Base-by-base conservation (phyloP, 352 stramenopile species). In the Halophytophthora polymorphica region DNA sequence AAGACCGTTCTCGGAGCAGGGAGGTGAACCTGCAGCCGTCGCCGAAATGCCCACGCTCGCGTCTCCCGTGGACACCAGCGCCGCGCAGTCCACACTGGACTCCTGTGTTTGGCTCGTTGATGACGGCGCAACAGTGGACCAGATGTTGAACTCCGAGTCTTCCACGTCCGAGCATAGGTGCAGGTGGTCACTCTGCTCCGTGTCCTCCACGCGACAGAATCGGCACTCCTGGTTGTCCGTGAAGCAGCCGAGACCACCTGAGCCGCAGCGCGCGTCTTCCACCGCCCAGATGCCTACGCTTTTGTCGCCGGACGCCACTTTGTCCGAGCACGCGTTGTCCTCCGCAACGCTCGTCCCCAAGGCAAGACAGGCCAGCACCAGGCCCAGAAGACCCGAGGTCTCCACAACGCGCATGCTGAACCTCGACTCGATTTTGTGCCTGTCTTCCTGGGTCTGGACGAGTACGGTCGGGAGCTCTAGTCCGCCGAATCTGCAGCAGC, bases 251-350 rank as follows among this genome's bases (percentile, higher is more conserved):
- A 68, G 46, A 17, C 54, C 56, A 18, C 57, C 56, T 11, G 45
- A 29, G 1, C 49, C 41, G 45, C 73, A 85, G 0, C 52, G 29
- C 31, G 55, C 31, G 37, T 85, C 73, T 8, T 66, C 63, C 34
- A 66, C 66, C 23, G 66, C 65, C 2, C 43, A 71, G 33, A 83
- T 64, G 11, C 71, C 71, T 44, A 56, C 37, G 4, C 23, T 51
- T 8, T 62, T 36, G 41, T 85, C 71, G 2, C 66, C 69, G 6
- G 40, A 50, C 33, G 33, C 58, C 15, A 64, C 68, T 60, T 34
- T 58, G 21, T 56, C 39, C 21, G 63, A 43, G 15, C 63, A 72
- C 13, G 48, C 22, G 21, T 18, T 47, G 10, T 56, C 52, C 36
- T 37, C 42, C 11, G 35, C 45, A 36, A 44, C 38, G n/a, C 45